Conservation (phyloP, 805 yeast species). For the Pichia kluyveri region DNA sequence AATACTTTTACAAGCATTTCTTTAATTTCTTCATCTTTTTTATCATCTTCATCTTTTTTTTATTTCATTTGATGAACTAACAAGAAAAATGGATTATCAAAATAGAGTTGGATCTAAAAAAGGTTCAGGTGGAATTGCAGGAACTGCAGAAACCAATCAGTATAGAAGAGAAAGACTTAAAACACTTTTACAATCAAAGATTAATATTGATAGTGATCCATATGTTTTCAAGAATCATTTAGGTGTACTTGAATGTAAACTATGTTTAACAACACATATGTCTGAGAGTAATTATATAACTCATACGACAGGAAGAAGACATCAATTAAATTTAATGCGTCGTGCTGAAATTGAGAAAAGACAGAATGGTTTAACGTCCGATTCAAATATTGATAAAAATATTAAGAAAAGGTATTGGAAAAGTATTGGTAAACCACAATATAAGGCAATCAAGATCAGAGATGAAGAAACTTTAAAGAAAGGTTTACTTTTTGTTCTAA, state of each 20-base stretch:
- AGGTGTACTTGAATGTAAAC: slow-evolving; percentile 77
- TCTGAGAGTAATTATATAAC: slow-evolving; percentile 74
- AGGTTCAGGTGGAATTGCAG: slow-evolving; percentile 88
- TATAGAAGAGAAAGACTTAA: slow-evolving; percentile 61
- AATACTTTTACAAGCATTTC: not conserved
- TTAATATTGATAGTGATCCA: slow-evolving; percentile 60
- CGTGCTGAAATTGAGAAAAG: slow-evolving; percentile 37
- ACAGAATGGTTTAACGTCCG: not conserved
- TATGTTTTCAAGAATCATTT: slow-evolving; percentile 75
- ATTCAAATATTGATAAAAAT: not conserved
- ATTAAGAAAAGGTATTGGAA: slow-evolving; percentile 35
- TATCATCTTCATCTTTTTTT: not conserved
- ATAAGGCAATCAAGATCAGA: slow-evolving; percentile 57
- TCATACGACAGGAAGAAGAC: slow-evolving; percentile 80
- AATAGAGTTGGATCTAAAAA: slow-evolving; percentile 84
- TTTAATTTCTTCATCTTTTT: not conserved
- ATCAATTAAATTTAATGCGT: slow-evolving; percentile 61
- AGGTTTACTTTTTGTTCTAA: slow-evolving; percentile 61
- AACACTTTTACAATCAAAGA: slow-evolving; percentile 44
- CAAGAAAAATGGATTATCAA: slow-evolving; percentile 71
- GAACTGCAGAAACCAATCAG: slow-evolving; percentile 56
- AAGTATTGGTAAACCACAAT: slow-evolving; percentile 69
- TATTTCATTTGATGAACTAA: not conserved
- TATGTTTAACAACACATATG: slow-evolving; percentile 77
- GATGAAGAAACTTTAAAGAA: slow-evolving; percentile 46